Evolutionary conservation across 2,329 filamentous ascomycete genomes (phyloP).

Genomic region (Sarocladium brachiariae): DNA sequence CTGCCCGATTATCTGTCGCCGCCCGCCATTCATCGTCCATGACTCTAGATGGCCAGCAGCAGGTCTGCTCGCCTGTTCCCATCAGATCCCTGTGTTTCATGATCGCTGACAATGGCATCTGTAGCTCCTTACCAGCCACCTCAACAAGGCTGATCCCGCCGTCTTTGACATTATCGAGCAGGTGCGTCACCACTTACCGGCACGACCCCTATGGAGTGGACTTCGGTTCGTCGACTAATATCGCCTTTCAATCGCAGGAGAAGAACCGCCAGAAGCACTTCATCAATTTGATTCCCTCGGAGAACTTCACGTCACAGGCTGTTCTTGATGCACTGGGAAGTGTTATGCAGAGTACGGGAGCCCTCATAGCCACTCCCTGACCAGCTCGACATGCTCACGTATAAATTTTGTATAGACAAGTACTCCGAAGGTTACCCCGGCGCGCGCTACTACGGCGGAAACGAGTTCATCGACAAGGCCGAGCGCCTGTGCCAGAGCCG

Average conservation of each 20-base stretch:
- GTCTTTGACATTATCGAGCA: slow-evolving; percentile 88
- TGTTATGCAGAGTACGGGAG: slow-evolving; percentile 77
- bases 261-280: slow-evolving; percentile 96
- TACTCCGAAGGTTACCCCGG: slow-evolving; percentile 98
- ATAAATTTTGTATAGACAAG: slow-evolving; percentile 57
- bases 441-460: slow-evolving; percentile 92
- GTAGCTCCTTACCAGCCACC: slow-evolving; percentile 70
- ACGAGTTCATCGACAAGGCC: slow-evolving; percentile 89
- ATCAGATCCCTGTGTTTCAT: not conserved
- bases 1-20: slow-evolving; percentile 18
- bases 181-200: slow-evolving; percentile 40
- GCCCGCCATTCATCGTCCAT: slow-evolving; percentile 39
- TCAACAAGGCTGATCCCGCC: slow-evolving; percentile 78
- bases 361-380: not conserved
- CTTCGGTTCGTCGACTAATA: not conserved
- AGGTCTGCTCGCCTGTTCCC: slow-evolving; percentile 33
- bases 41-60: slow-evolving; percentile 50
- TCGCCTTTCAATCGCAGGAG: slow-evolving; percentile 50
- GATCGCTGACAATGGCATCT: not conserved
- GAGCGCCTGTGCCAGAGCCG: slow-evolving; percentile 86
- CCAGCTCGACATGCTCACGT: not conserved
- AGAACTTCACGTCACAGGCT: slow-evolving; percentile 92
- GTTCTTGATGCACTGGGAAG: slow-evolving; percentile 87
- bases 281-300: slow-evolving; percentile 92
- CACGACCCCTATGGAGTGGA: not conserved